phyloP scores from a whole-genome alignment of 2,329 filamentous ascomycete species.

The Penicillium vulpinum region DNA sequence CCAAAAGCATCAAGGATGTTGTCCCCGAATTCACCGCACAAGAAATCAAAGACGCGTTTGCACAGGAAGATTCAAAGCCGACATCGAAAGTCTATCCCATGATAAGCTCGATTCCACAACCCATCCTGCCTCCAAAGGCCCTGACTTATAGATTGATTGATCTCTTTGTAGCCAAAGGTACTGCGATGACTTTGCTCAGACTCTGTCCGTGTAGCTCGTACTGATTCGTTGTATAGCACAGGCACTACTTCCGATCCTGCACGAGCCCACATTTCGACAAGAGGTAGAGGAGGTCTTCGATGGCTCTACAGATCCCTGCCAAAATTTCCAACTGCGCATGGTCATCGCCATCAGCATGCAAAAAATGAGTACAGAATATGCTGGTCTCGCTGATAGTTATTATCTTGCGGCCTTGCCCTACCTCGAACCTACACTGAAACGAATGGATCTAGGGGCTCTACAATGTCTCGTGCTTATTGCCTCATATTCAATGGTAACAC shows the following conservation, averaged over 20 bases:
- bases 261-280: constrained; percentile 74
- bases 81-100: constrained; percentile 84
- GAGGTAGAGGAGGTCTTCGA: constrained; percentile 80
- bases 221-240: constrained; percentile 62
- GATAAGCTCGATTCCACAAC: constrained; percentile 79
- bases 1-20: constrained; percentile 87
- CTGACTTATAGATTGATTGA: constrained; percentile 78
- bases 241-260: constrained; percentile 81
- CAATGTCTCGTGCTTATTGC: constrained; percentile 87
- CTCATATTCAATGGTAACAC: constrained; percentile 88
- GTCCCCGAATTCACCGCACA: constrained; percentile 72
- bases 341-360: constrained; percentile 94
- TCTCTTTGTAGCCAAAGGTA: constrained; percentile 82
- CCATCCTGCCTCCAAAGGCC: constrained; percentile 69
- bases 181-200: constrained; percentile 1
- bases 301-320: constrained; percentile 73
- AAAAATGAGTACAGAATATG: constrained; percentile 83
- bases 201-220: background rate
- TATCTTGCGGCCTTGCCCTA: constrained; percentile 85
- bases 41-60: constrained; percentile 67
- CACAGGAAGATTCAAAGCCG: constrained; percentile 64
- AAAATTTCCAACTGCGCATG: constrained; percentile 86
- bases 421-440: constrained; percentile 77
- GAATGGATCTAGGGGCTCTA: constrained; percentile 86
- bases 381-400: constrained; percentile 92